A percentile compares a stretch with the other conserved stretches of the same genome.
phyloP scores from a whole-genome alignment of 805 yeast genomes.

The Metschnikowia vanudenii region DNA sequence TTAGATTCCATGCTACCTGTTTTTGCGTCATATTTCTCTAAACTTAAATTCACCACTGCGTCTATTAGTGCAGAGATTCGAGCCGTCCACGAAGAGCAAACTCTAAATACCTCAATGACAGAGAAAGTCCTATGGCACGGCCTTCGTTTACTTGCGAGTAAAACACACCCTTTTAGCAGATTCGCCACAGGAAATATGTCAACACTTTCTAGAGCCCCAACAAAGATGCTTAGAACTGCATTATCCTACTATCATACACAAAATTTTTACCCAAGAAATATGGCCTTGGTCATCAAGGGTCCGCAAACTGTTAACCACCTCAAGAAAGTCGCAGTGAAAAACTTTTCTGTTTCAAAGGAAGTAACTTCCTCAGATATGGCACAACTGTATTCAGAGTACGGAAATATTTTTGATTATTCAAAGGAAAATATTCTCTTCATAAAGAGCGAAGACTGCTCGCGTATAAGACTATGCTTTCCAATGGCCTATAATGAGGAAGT shows the following conservation, averaged over 20 bases:
- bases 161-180: slow-evolving; percentile 52
- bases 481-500: slow-evolving; percentile 12
- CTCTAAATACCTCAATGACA: slow-evolving; percentile 43
- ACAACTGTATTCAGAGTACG: neutral
- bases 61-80: slow-evolving; percentile 50
- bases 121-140: slow-evolving; percentile 60
- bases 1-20: slow-evolving; percentile 47
- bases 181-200: slow-evolving; percentile 64
- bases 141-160: slow-evolving; percentile 47
- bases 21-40: slow-evolving; percentile 51
- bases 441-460: slow-evolving; percentile 9
- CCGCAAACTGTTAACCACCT: slow-evolving; percentile 62
- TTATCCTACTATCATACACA: slow-evolving; percentile 40
- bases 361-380: neutral
- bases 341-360: neutral
- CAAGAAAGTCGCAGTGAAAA: slow-evolving; percentile 51
- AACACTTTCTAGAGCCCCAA: slow-evolving; percentile 29
- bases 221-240: slow-evolving; percentile 34
- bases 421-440: slow-evolving; percentile 5
- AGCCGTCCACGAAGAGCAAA: slow-evolving; percentile 68
- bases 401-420: neutral
- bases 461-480: slow-evolving; percentile 50
- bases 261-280: slow-evolving; percentile 46
- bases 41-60: slow-evolving; percentile 48
- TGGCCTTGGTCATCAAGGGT: slow-evolving; percentile 61